These are phyloP conservation scores for Artemisia tridentata DNA, from an alignment of 129 eudicot genomes.

Conservation along the genomic window DNA sequence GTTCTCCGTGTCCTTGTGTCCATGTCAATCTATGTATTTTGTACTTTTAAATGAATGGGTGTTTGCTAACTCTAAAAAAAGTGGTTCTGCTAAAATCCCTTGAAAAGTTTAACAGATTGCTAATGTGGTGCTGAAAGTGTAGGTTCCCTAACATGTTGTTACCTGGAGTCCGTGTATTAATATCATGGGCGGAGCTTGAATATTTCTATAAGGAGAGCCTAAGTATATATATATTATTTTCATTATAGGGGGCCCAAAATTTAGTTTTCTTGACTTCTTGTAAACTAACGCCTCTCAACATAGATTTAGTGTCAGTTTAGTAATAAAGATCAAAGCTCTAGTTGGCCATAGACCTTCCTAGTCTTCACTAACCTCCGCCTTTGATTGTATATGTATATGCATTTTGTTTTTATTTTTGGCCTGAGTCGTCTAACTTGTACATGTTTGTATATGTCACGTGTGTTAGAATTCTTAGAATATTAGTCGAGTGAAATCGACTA, in stretches of 20 bases:
- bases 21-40: neutral
- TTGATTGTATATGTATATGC: too few relatives aligned
- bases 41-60: neutral
- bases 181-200: too few relatives aligned
- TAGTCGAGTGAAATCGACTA: neutral
- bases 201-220: too few relatives aligned
- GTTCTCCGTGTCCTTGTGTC: neutral
- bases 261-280: too few relatives aligned
- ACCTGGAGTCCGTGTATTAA: too few relatives aligned
- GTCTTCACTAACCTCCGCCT: too few relatives aligned
- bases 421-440: neutral
- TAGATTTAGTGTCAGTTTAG: too few relatives aligned
- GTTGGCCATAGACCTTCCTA: too few relatives aligned
- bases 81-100: neutral
- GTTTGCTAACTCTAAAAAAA: neutral
- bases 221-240: too few relatives aligned
- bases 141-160: neutral
- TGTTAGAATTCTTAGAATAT: neutral
- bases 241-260: too few relatives aligned
- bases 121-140: neutral
- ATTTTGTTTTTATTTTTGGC: neutral
- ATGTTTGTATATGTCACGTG: neutral
- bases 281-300: too few relatives aligned
- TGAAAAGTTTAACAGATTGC: neutral
- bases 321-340: too few relatives aligned